Evolutionary conservation across 1,284 basidiomycete species (phyloP).

Genomic region (Ganoderma resinaceum): DNA sequence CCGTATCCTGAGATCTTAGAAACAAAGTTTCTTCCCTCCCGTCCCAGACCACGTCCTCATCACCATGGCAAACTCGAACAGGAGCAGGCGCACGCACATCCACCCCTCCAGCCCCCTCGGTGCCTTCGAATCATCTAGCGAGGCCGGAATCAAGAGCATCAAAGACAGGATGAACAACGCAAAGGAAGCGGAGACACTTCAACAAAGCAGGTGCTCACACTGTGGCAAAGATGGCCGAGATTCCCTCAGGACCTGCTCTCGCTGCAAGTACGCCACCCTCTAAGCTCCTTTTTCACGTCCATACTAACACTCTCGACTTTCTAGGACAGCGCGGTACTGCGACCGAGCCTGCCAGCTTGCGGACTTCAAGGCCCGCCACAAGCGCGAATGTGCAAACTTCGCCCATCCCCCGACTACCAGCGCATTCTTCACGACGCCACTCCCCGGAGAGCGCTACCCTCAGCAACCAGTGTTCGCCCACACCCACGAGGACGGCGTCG

Average conservation of each 20-base stretch:
- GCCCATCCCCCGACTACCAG: slow-evolving; percentile 19
- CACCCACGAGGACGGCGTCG: slow-evolving; percentile 19
- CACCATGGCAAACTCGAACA: slow-evolving; percentile 15
- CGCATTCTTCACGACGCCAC: slow-evolving; percentile 16
- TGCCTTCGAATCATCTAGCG: slow-evolving; percentile 11
- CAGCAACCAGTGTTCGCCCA: slow-evolving; percentile 22
- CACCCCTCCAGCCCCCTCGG: slow-evolving; percentile 17
- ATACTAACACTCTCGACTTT: neutral
- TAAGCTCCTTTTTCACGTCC: neutral
- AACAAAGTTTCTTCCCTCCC: neutral
- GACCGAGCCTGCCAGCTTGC: slow-evolving; percentile 21
- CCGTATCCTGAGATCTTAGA: slow-evolving; percentile 1
- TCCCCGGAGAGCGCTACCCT: slow-evolving; percentile 11
- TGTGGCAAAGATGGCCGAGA: slow-evolving; percentile 17
- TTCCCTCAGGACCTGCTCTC: slow-evolving; percentile 23
- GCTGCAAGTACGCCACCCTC: slow-evolving; percentile 23
- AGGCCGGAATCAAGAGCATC: slow-evolving; percentile 21
- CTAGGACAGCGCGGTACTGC: slow-evolving; percentile 24
- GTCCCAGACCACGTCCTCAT: neutral
- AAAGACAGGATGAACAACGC: slow-evolving; percentile 1
- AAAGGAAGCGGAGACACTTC: slow-evolving; percentile 9
- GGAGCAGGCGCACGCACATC: slow-evolving; percentile 13
- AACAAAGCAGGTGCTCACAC: slow-evolving; percentile 11
- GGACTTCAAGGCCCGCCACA: slow-evolving; percentile 25
- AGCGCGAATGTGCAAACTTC: slow-evolving; percentile 26